Conservation (phyloP, 2,329 filamentous ascomycete species). For the Xylariomycetidae sp. region DNA sequence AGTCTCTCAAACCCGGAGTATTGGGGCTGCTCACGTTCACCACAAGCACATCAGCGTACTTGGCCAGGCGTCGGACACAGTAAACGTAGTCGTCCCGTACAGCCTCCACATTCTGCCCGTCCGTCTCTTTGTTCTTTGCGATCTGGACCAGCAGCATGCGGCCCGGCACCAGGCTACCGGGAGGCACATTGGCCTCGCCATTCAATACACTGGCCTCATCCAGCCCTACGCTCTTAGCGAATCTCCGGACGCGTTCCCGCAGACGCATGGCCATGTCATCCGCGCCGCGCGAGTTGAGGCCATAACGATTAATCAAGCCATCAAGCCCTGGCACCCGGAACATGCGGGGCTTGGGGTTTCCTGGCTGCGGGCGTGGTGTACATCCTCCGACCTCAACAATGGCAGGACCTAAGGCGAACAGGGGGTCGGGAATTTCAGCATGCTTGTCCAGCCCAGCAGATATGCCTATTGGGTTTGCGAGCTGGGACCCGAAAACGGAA, state of each 20-base stretch:
- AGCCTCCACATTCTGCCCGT: conserved; percentile 77
- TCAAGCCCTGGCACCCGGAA: conserved; percentile 82
- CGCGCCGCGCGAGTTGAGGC: conserved; percentile 86
- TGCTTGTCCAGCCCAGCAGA: conserved; percentile 96
- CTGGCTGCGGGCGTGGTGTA: conserved; percentile 80
- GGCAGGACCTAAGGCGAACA: conserved; percentile 80
- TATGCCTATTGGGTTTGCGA: conserved; percentile 87
- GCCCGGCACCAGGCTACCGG: conserved; percentile 73
- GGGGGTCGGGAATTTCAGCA: conserved; percentile 77
- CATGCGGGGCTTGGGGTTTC: conserved; percentile 82
- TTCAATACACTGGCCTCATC: conserved; percentile 71
- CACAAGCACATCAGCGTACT: conserved; percentile 91
- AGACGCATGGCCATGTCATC: conserved; percentile 79
- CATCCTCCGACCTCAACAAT: conserved; percentile 91
- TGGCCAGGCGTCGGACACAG: conserved; percentile 76
- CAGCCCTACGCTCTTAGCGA: conserved; percentile 66
- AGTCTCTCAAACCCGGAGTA: conserved; percentile 80
- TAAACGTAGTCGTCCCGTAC: conserved; percentile 81
- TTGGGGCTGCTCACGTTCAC: conserved; percentile 98
- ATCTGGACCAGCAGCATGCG: conserved; percentile 85
- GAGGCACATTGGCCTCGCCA: conserved; percentile 71
- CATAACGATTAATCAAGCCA: conserved; percentile 92
- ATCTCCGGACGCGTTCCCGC: conserved; percentile 71
- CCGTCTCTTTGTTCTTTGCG: conserved; percentile 93
- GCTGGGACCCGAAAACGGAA: conserved; percentile 67